Conservation (phyloP, 768 basidiomycete species). For the Mycena belliarum region DNA sequence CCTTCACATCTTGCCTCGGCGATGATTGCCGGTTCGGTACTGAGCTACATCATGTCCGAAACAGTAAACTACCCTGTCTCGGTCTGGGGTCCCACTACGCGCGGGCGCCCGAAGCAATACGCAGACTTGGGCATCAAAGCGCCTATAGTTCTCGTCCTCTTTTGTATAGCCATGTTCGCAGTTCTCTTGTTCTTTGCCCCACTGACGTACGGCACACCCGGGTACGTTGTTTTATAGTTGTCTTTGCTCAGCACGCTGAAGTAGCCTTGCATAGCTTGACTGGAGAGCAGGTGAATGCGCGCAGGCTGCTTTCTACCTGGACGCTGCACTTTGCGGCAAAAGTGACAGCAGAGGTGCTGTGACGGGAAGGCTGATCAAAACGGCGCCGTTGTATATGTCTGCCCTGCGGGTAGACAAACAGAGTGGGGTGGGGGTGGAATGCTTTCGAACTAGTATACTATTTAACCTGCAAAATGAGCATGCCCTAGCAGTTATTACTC, state of each 20-base stretch:
- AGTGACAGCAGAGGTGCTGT: constrained; percentile 17
- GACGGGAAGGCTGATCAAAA: constrained; percentile 8
- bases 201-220: constrained; percentile 94
- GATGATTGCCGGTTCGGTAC: constrained; percentile 86
- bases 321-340: constrained; percentile 91
- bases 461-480: not conserved
- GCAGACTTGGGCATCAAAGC: constrained; percentile 80
- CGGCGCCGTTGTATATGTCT: constrained; percentile 16
- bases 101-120: constrained; percentile 53
- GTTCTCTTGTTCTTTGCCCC: constrained; percentile 81
- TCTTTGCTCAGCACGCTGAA: constrained; percentile 15
- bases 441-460: constrained; percentile 15
- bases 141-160: constrained; percentile 59
- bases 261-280: constrained; percentile 56
- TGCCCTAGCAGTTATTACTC: no score
- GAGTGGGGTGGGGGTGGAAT: constrained; percentile 1
- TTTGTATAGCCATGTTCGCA: constrained; percentile 59
- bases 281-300: constrained; percentile 81
- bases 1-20: constrained; percentile 94
- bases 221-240: constrained; percentile 53
- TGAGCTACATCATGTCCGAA: constrained; percentile 89
- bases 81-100: constrained; percentile 65
- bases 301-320: constrained; percentile 86
- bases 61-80: constrained; percentile 92
- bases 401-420: not conserved